These are phyloP conservation scores for Ceratobasidium sp. DNA, from an alignment of 1,284 basidiomycete species.

Conservation along the genomic window DNA sequence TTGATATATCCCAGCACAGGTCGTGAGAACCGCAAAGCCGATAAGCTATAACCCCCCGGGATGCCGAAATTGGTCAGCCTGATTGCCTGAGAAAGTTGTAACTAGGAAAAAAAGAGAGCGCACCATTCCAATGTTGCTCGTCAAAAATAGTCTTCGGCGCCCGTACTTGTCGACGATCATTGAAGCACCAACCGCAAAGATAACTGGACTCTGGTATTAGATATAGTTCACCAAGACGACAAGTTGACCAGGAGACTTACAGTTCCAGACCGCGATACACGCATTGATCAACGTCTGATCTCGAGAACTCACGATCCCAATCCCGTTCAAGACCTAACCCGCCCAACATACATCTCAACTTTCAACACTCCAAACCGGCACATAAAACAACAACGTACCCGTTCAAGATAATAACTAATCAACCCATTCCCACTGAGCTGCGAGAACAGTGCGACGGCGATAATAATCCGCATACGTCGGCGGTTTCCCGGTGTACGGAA, in stretches of 20 bases:
- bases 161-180: constrained; percentile 72
- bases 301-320: constrained; percentile 32
- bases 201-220: background rate
- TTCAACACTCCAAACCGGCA: no score
- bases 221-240: background rate
- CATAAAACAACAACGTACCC: no score
- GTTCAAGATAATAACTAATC: constrained; percentile 71
- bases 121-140: constrained; percentile 73
- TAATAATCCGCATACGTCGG: constrained; percentile 54
- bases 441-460: constrained; percentile 50
- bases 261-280: constrained; percentile 34
- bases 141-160: constrained; percentile 72
- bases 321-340: constrained; percentile 34
- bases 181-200: constrained; percentile 60
- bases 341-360: no score
- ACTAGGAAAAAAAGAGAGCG: background rate
- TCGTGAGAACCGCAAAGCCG: constrained; percentile 33
- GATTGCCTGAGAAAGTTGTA: background rate
- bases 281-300: constrained; percentile 47
- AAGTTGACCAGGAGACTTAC: background rate
- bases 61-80: background rate
- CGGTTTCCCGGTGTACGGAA: constrained; percentile 56
- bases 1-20: constrained; percentile 37
- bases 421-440: constrained; percentile 55
- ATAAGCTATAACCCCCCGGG: no score